These are phyloP conservation scores for Rhizopogon vinicolor DNA, from an alignment of 768 basidiomycete genomes.

Conservation along the genomic window DNA sequence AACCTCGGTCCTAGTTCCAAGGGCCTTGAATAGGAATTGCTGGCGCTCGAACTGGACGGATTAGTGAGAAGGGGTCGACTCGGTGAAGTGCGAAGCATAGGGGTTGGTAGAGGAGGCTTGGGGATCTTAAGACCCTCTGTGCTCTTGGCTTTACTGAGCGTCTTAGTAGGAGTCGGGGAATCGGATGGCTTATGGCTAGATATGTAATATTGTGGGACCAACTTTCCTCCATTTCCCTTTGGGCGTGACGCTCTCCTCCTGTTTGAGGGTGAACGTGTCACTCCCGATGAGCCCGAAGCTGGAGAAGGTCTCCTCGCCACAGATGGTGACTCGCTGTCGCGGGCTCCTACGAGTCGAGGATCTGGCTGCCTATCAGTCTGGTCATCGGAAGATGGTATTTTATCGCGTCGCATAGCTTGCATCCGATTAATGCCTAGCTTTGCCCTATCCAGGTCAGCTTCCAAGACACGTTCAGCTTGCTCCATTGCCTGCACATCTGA, in stretches of 20 bases:
- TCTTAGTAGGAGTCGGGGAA: slow-evolving; percentile 22
- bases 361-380: neutral
- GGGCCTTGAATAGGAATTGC: slow-evolving; percentile 9
- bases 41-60: slow-evolving; percentile 13
- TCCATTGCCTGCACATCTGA: slow-evolving; percentile 24
- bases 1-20: slow-evolving; percentile 11
- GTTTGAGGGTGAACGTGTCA: slow-evolving; percentile 12
- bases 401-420: neutral
- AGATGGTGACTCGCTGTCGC: slow-evolving; percentile 15
- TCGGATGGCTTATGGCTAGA: slow-evolving; percentile 29
- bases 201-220: slow-evolving; percentile 16
- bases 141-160: slow-evolving; percentile 24
- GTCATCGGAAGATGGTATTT: slow-evolving; percentile 17
- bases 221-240: slow-evolving; percentile 18
- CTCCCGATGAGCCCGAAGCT: neutral
- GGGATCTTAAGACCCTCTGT: slow-evolving; percentile 22
- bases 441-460: slow-evolving; percentile 15
- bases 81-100: slow-evolving; percentile 23
- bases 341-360: slow-evolving; percentile 1
- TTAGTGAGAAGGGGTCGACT: slow-evolving; percentile 24
- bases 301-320: slow-evolving; percentile 8
- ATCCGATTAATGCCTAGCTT: neutral
- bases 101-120: slow-evolving; percentile 3
- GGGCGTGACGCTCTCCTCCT: slow-evolving; percentile 16
- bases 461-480: slow-evolving; percentile 17